A percentile compares a stretch with the other conserved stretches of the same genome.
phyloP scores from a whole-genome alignment of 208 protist genomes.

The Porcisia hertigi region DNA sequence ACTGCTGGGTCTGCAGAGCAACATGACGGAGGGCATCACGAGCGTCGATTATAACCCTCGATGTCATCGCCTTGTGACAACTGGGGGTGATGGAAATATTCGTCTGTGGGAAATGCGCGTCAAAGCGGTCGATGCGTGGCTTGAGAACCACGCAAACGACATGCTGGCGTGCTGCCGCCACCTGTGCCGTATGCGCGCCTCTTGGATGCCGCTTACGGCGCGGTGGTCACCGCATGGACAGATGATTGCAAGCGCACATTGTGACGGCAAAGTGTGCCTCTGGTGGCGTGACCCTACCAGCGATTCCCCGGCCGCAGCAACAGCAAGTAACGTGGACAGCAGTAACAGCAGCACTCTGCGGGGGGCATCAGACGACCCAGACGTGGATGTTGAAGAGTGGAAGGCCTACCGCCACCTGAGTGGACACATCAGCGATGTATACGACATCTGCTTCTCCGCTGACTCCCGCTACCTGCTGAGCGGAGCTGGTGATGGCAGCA shows the following conservation, averaged over 20 bases:
- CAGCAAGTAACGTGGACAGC: not conserved
- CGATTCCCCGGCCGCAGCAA: conserved; percentile 7
- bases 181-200: conserved; percentile 54
- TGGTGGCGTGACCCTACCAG: conserved; percentile 70
- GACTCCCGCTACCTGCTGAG: conserved; percentile 82
- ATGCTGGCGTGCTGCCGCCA: conserved; percentile 77
- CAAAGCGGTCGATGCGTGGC: conserved; percentile 54
- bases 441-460: conserved; percentile 85
- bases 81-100: conserved; percentile 78
- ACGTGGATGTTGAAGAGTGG: conserved; percentile 63
- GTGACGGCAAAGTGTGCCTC: conserved; percentile 81
- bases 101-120: conserved; percentile 66
- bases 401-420: conserved; percentile 86
- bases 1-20: conserved; percentile 68
- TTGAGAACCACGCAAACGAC: conserved; percentile 48
- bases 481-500: conserved; percentile 72
- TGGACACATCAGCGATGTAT: conserved; percentile 86
- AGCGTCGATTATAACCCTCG: conserved; percentile 70
- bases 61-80: conserved; percentile 70
- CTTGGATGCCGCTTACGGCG: conserved; percentile 83
- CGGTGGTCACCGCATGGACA: conserved; percentile 83
- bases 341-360: not conserved
- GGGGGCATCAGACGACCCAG: not conserved
- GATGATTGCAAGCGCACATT: conserved; percentile 83
- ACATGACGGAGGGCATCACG: conserved; percentile 76